Percentiles rank a stretch among this genome's conserved stretches.
phyloP scores from a whole-genome alignment of 331 rosid genomes.

The Quercus lobata region DNA sequence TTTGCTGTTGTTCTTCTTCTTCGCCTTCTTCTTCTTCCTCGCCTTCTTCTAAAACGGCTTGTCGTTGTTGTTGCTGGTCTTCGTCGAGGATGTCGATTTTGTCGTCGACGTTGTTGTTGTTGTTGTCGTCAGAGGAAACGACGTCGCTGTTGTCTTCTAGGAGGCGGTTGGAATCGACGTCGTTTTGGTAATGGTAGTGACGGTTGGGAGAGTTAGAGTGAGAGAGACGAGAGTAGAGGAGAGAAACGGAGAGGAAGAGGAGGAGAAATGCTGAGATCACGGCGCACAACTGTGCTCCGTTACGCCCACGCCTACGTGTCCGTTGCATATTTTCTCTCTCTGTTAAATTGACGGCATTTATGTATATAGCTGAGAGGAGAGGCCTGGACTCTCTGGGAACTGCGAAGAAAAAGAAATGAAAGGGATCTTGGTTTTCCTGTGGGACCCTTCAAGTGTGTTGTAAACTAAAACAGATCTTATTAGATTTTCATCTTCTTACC shows the following conservation, averaged over 20 bases:
- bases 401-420: too few species aligned
- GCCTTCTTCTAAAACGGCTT: not conserved
- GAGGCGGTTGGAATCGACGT: slow-evolving; percentile 31
- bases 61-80: slow-evolving; percentile 4
- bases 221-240: slow-evolving; percentile 80
- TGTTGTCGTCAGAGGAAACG: slow-evolving; percentile 47
- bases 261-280: slow-evolving; percentile 62
- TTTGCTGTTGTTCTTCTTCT: slow-evolving; percentile 52
- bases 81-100: slow-evolving; percentile 64
- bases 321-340: slow-evolving; percentile 8
- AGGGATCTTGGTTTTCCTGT: too few species aligned
- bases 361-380: too few species aligned
- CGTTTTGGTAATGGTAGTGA: slow-evolving; percentile 14
- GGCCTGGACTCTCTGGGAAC: too few species aligned
- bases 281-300: slow-evolving; percentile 61
- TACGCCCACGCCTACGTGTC: slow-evolving; percentile 63
- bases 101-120: slow-evolving; percentile 74
- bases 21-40: slow-evolving; percentile 30
- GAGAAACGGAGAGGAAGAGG: slow-evolving; percentile 65
- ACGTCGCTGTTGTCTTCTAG: slow-evolving; percentile 38
- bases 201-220: slow-evolving; percentile 36
- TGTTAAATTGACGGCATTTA: too few species aligned
- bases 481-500: too few species aligned
- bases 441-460: too few species aligned
- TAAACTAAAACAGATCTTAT: too few species aligned